Conservation (phyloP, 2,329 filamentous ascomycete genomes). For the Camillea tinctor region DNA sequence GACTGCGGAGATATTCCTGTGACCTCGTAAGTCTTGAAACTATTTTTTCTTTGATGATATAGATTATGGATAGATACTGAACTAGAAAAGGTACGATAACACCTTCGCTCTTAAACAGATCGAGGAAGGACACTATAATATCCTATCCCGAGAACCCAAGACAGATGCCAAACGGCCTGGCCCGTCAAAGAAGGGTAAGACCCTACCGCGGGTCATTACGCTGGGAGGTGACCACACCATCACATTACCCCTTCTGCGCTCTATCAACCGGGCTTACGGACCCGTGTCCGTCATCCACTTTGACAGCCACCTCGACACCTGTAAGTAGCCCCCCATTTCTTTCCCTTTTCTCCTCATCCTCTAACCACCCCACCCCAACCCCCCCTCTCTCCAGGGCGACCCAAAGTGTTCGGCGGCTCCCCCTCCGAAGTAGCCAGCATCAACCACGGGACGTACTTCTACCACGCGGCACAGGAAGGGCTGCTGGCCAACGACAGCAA, state of each 20-base stretch:
- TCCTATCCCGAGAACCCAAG: constrained; percentile 68
- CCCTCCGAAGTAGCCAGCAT: constrained; percentile 73
- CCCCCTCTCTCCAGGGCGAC: constrained; percentile 60
- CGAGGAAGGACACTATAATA: constrained; percentile 76
- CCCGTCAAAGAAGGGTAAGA: constrained; percentile 69
- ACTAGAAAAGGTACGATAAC: constrained; percentile 68
- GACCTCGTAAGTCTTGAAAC: constrained; percentile 62
- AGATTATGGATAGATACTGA: constrained; percentile 3
- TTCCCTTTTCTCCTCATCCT: constrained; percentile 30
- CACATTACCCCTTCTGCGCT: constrained; percentile 57
- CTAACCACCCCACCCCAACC: not conserved
- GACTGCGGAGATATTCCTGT: constrained; percentile 86
- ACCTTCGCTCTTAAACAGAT: constrained; percentile 79
- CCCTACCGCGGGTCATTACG: constrained; percentile 77
- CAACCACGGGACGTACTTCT: constrained; percentile 90
- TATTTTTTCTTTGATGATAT: not conserved
- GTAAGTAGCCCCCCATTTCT: constrained; percentile 36
- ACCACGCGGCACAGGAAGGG: constrained; percentile 75
- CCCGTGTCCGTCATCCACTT: constrained; percentile 63
- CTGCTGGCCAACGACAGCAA: constrained; percentile 78
- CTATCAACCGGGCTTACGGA: constrained; percentile 60
- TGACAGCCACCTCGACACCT: constrained; percentile 66
- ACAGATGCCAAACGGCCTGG: constrained; percentile 68
- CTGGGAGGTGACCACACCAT: constrained; percentile 66
- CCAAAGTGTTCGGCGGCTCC: constrained; percentile 82